Conservation (phyloP, 176 grass and related monocot species). For the Urochloa ruziziensis region DNA sequence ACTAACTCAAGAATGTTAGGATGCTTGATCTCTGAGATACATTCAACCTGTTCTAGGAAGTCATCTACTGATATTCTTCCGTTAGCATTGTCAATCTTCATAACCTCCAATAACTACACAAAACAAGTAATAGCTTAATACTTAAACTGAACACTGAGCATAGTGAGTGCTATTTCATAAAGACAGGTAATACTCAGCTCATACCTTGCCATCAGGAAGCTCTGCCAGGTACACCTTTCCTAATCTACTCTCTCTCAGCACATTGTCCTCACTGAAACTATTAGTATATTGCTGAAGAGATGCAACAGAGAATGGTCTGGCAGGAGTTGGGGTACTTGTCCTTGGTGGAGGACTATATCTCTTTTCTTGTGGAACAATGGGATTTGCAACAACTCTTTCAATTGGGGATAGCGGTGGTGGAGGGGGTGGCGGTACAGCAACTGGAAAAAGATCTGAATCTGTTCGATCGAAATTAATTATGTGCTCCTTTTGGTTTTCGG, state of each 20-base stretch:
- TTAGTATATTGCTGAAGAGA: slow-evolving; percentile 88
- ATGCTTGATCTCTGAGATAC: slow-evolving; percentile 69
- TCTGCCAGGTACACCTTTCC: slow-evolving; percentile 82
- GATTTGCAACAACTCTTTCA: slow-evolving; percentile 55
- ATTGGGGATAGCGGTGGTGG: slow-evolving; percentile 11
- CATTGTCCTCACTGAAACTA: slow-evolving; percentile 77
- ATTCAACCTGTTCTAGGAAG: slow-evolving; percentile 60
- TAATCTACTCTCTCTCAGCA: slow-evolving; percentile 81
- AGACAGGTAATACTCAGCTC: slow-evolving; percentile 9
- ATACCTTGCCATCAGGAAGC: slow-evolving; percentile 84
- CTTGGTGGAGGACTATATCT: slow-evolving; percentile 33
- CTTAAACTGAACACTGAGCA: slow-evolving; percentile 3
- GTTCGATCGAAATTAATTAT: slow-evolving; percentile 60
- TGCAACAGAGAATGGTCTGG: slow-evolving; percentile 74
- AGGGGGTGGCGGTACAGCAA: slow-evolving; percentile 17
- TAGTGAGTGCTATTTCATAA: background rate
- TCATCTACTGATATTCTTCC: slow-evolving; percentile 77
- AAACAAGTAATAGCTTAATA: slow-evolving; percentile 20
- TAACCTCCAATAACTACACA: slow-evolving; percentile 82
- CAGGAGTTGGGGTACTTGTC: slow-evolving; percentile 42
- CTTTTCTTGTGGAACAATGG: slow-evolving; percentile 44
- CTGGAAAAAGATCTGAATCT: slow-evolving; percentile 47
- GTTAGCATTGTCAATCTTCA: slow-evolving; percentile 87
- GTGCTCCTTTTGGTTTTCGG: slow-evolving; percentile 60
- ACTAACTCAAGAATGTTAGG: slow-evolving; percentile 78